Evolutionary conservation across 2,329 filamentous ascomycete species (phyloP).

Genomic region (Pseudogymnoascus sp.): DNA sequence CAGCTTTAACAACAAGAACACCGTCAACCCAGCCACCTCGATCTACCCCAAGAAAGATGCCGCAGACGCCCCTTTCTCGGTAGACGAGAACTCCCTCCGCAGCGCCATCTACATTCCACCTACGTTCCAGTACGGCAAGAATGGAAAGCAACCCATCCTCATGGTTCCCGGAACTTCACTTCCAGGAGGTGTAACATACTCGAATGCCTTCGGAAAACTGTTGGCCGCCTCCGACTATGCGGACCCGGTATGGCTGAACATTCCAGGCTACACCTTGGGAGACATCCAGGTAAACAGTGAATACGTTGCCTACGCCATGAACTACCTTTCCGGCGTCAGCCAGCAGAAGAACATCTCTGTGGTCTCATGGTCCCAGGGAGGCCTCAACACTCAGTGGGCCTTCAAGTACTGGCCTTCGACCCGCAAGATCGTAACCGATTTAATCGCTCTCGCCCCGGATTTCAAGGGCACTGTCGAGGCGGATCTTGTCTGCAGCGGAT

Average conservation of each 20-base stretch:
- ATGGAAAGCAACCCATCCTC: constrained; percentile 38
- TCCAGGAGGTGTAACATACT: constrained; percentile 34
- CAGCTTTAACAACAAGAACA: constrained; percentile 14
- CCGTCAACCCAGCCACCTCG: constrained; percentile 10
- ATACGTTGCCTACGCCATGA: constrained; percentile 51
- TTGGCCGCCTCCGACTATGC: constrained; percentile 35
- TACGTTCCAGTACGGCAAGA: constrained; percentile 39
- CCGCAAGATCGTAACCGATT: constrained; percentile 38
- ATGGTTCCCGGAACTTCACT: constrained; percentile 47
- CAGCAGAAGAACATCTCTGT: constrained; percentile 34
- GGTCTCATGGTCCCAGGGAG: constrained; percentile 50
- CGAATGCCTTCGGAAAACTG: constrained; percentile 41
- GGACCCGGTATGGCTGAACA: constrained; percentile 50
- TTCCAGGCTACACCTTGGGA: constrained; percentile 39
- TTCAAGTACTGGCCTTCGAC: constrained; percentile 51
- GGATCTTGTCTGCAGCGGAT: constrained; percentile 20
- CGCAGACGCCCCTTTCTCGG: constrained; percentile 41
- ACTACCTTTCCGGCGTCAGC: constrained; percentile 43
- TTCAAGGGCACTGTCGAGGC: constrained; percentile 42
- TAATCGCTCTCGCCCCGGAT: constrained; percentile 46
- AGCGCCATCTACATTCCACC: constrained; percentile 46
- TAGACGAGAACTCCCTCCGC: constrained; percentile 40
- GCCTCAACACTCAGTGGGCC: constrained; percentile 48
- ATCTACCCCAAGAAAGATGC: constrained; percentile 34
- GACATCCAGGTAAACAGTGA: constrained; percentile 47